phyloP scores from a whole-genome alignment of 2,329 filamentous ascomycete species.

The Colletotrichum liriopes region DNA sequence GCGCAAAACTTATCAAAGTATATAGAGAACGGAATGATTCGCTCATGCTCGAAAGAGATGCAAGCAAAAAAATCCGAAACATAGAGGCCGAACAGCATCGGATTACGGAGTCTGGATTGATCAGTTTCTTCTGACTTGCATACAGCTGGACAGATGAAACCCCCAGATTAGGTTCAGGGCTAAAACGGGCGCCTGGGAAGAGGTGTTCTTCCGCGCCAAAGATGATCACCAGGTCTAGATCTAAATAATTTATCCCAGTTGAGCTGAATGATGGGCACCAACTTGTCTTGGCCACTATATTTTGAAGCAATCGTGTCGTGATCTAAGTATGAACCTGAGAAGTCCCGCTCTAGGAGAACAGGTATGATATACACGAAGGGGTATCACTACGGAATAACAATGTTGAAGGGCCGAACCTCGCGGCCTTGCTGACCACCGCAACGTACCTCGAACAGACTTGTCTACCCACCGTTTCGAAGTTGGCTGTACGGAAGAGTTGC shows the following conservation, averaged over 20 bases:
- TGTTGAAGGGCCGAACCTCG: background rate
- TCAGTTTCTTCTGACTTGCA: background rate
- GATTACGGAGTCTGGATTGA: background rate
- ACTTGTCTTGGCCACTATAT: background rate
- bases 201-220: background rate
- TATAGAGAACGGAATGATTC: background rate
- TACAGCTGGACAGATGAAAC: background rate
- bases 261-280: background rate
- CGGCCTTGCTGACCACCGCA: background rate
- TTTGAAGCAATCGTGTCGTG: background rate
- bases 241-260: background rate
- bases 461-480: background rate
- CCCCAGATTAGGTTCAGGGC: background rate
- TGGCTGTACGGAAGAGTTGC: background rate
- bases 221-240: background rate
- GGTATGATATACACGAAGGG: slow-evolving; percentile 16
- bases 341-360: slow-evolving; percentile 22
- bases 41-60: slow-evolving; percentile 3
- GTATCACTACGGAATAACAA: slow-evolving; percentile 37
- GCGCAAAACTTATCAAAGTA: background rate
- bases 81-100: background rate
- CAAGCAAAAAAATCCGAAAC: background rate
- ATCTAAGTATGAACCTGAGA: slow-evolving; percentile 2
- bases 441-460: background rate
- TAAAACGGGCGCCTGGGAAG: background rate